Conservation (phyloP, 1,284 basidiomycete genomes). For the Cystobasidium pallidum region DNA sequence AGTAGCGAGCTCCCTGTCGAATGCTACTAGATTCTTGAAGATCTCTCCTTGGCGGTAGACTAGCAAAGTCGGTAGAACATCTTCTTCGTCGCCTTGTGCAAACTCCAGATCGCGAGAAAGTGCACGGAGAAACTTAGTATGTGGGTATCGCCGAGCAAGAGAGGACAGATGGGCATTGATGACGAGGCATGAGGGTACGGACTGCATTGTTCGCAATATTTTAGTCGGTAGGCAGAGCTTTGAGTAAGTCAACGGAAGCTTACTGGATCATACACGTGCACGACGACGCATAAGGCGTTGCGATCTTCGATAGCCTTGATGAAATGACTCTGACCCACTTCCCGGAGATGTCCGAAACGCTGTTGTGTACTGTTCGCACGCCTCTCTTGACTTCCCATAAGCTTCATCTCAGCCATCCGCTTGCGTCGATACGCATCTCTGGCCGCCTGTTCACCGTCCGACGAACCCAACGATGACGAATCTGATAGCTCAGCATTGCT, state of each 20-base stretch:
- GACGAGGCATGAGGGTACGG: conserved; percentile 61
- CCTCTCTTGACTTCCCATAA: conserved; percentile 42
- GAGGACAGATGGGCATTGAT: conserved; percentile 70
- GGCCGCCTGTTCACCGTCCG: conserved; percentile 46
- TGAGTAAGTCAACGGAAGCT: conserved; percentile 54
- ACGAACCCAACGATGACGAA: not conserved
- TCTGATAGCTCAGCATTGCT: not conserved
- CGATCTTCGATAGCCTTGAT: conserved; percentile 69
- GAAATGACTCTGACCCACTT: conserved; percentile 74
- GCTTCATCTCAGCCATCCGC: conserved; percentile 48
- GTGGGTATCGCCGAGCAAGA: conserved; percentile 69
- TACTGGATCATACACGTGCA: conserved; percentile 82
- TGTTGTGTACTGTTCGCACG: conserved; percentile 3
- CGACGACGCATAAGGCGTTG: conserved; percentile 70
- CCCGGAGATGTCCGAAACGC: conserved; percentile 69
- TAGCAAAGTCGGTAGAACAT: conserved; percentile 78
- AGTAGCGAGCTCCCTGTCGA: conserved; percentile 82
- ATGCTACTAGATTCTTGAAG: conserved; percentile 77
- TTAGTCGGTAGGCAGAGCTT: not conserved
- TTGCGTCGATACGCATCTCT: conserved; percentile 44
- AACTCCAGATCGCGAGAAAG: conserved; percentile 77
- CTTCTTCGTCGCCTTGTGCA: conserved; percentile 64
- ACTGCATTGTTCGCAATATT: conserved; percentile 38
- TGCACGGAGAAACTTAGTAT: conserved; percentile 76
- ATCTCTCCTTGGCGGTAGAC: conserved; percentile 80